These are phyloP conservation scores for Sporothrix mexicana DNA, from an alignment of 2,329 filamentous ascomycete genomes.

Conservation along the genomic window DNA sequence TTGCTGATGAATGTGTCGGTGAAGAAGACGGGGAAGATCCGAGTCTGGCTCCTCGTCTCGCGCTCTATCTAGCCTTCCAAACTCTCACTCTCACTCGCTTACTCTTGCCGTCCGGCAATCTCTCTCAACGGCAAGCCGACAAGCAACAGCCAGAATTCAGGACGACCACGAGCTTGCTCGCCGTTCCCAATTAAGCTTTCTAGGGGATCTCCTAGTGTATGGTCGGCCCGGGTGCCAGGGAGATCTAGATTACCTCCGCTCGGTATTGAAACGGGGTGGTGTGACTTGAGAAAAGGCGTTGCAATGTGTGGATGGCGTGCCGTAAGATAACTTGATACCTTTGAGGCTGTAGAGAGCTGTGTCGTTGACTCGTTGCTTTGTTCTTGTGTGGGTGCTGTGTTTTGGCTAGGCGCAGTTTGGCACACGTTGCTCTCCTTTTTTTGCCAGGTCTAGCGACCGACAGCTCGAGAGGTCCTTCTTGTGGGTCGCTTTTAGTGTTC, in stretches of 20 bases:
- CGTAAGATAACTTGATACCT: not conserved
- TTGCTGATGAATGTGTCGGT: not conserved
- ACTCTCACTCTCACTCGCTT: no score
- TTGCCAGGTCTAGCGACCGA: constrained; percentile 24
- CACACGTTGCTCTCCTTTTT: constrained; percentile 16
- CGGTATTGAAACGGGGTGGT: constrained; percentile 23
- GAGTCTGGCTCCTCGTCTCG: no score
- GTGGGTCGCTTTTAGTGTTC: not conserved
- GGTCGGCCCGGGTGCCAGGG: constrained; percentile 18
- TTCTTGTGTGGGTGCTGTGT: not conserved
- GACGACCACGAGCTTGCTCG: constrained; percentile 5
- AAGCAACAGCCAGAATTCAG: not conserved
- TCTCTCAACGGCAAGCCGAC: not conserved
- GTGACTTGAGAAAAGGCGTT: not conserved
- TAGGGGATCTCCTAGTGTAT: constrained; percentile 24
- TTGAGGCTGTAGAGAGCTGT: not conserved
- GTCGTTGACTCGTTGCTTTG: not conserved
- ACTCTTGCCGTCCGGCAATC: not conserved
- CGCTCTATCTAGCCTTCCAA: no score
- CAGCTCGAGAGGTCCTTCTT: constrained; percentile 25
- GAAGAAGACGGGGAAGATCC: not conserved
- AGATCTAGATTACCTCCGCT: constrained; percentile 29
- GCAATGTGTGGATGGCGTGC: not conserved
- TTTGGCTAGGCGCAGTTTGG: constrained; percentile 8
- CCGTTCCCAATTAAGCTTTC: constrained; percentile 30